Evolutionary conservation across 148 eudicot genomes (phyloP).

Genomic region (Dianthus caryophyllus): DNA sequence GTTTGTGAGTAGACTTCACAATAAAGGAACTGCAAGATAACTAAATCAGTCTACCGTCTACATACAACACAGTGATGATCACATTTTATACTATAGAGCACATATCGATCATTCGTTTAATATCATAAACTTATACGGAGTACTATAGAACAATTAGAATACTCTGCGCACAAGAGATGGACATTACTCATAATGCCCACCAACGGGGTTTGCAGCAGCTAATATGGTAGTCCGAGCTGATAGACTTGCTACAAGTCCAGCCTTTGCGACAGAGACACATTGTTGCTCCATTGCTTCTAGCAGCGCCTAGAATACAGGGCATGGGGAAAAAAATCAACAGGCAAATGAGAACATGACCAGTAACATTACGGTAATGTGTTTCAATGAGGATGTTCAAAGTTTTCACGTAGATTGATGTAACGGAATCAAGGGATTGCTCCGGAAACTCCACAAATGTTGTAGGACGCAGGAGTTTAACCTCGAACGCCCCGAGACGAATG

Average conservation of each 20-base stretch:
- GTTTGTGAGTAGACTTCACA: not conserved
- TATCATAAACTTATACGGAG: not conserved
- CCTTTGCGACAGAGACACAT: constrained; percentile 98
- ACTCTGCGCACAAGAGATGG: not conserved
- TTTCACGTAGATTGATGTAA: not conserved
- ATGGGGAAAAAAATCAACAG: constrained; percentile 2
- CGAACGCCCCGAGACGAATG: too few relatives aligned
- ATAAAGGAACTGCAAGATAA: constrained; percentile 6
- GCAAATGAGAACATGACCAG: constrained; percentile 5
- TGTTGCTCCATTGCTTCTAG: constrained; percentile 99
- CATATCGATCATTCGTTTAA: not conserved
- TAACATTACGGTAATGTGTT: not conserved
- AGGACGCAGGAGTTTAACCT: too few relatives aligned
- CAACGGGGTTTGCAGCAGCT: constrained; percentile 99
- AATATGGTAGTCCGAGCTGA: constrained; percentile 95
- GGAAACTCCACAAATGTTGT: too few relatives aligned
- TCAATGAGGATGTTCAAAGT: not conserved
- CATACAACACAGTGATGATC: too few relatives aligned
- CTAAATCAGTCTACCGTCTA: constrained; percentile 4
- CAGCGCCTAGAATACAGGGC: constrained; percentile 47
- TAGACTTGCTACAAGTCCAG: constrained; percentile 95
- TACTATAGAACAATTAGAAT: not conserved
- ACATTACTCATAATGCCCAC: constrained; percentile 81
- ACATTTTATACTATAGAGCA: too few relatives aligned
- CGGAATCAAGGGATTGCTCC: too few relatives aligned